Evolutionary conservation across 768 basidiomycete genomes (phyloP).

Genomic region (Lactarius indigo): DNA sequence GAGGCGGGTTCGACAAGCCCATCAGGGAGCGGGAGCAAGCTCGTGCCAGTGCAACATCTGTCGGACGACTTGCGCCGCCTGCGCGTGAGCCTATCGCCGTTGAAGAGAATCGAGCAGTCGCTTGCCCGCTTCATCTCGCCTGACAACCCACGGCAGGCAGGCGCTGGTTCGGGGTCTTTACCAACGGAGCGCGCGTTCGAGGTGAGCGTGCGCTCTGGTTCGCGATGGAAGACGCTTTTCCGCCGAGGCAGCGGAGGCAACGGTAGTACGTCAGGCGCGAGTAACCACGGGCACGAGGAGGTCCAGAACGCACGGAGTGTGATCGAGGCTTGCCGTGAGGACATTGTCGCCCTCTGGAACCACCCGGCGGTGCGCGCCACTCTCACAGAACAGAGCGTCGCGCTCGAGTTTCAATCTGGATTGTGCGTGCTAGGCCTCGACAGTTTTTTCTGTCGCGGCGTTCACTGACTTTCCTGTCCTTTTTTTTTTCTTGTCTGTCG

Average conservation of each 20-base stretch:
- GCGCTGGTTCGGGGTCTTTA: constrained; percentile 16
- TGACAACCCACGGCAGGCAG: constrained; percentile 25
- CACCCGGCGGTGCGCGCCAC: constrained; percentile 42
- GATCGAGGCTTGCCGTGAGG: constrained; percentile 49
- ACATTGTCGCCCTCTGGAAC: constrained; percentile 55
- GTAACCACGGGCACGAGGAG: constrained; percentile 32
- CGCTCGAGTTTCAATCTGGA: constrained; percentile 54
- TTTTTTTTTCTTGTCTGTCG: background rate
- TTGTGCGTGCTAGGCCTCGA: constrained; percentile 44
- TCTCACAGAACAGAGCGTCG: constrained; percentile 42
- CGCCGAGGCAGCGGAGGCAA: constrained; percentile 23
- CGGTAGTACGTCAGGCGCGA: constrained; percentile 21
- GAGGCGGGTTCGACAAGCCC: constrained; percentile 13
- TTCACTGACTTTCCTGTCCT: background rate
- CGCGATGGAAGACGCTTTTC: constrained; percentile 50
- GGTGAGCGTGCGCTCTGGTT: constrained; percentile 43
- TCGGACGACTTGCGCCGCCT: constrained; percentile 41
- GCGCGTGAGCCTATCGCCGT: constrained; percentile 49
- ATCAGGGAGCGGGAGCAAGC: constrained; percentile 9
- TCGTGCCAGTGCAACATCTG: constrained; percentile 21
- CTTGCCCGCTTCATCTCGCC: constrained; percentile 44
- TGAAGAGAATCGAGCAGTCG: constrained; percentile 52
- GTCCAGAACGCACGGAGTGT: constrained; percentile 43
- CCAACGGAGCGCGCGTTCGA: constrained; percentile 44
- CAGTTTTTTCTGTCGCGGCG: background rate